phyloP scores from a whole-genome alignment of 208 protist species.

The Leishmania gerbilli region DNA sequence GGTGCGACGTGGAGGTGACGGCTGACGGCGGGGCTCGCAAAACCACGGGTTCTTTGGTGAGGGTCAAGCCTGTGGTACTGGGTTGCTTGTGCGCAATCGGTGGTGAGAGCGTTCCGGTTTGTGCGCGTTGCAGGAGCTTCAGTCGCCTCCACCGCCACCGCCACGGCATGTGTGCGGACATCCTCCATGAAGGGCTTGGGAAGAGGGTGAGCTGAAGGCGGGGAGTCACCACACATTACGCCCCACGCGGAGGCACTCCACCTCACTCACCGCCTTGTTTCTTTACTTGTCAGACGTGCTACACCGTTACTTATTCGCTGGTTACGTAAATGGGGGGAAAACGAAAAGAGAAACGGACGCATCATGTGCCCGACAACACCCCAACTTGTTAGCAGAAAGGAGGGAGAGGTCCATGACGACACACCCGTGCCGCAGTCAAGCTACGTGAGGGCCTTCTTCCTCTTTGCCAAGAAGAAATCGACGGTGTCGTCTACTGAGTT shows the following conservation, averaged over 20 bases:
- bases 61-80: neutral
- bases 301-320: neutral
- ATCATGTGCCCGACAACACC: neutral
- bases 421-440: neutral
- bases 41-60: neutral
- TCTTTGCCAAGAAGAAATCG: slow-evolving; percentile 76
- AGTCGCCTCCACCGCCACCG: neutral
- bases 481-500: slow-evolving; percentile 43
- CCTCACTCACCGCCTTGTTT: neutral
- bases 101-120: neutral
- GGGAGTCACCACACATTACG: neutral
- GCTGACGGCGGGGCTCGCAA: neutral
- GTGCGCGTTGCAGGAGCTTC: neutral
- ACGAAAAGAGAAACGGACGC: neutral
- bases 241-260: neutral
- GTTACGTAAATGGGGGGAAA: neutral
- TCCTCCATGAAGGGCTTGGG: neutral
- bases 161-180: no score
- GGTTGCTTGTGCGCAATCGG: neutral
- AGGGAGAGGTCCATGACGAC: neutral
- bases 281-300: neutral
- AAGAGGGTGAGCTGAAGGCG: neutral
- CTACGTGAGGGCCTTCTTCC: slow-evolving; percentile 20
- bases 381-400: neutral
- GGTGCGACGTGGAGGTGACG: neutral